Evolutionary conservation across 371 early-diverging fungal genomes (phyloP).

Genomic region (Haplosporangium sp.): DNA sequence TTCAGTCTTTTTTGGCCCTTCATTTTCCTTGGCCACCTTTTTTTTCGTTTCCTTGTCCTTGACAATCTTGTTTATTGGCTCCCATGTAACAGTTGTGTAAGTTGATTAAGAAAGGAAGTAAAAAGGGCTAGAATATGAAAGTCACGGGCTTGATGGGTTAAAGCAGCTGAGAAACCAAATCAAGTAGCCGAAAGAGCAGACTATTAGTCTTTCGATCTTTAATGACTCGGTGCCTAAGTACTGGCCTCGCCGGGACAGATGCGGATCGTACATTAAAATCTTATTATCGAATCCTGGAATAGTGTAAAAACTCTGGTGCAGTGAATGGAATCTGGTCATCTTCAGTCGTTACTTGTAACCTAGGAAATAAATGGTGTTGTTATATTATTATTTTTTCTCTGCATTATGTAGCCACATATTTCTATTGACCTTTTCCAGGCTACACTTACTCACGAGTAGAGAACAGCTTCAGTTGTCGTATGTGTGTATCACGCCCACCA

Average conservation of each 20-base stretch:
- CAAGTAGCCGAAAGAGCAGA: conserved; percentile 24
- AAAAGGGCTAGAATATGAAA: not conserved
- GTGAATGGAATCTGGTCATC: conserved; percentile 32
- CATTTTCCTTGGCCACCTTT: not conserved
- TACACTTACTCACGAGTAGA: conserved; percentile 65
- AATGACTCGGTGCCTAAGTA: conserved; percentile 60
- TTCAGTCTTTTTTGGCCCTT: not conserved
- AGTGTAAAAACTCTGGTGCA: conserved; percentile 16
- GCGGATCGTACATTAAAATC: conserved; percentile 51
- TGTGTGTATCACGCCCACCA: conserved; percentile 93
- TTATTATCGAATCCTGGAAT: conserved; percentile 30
- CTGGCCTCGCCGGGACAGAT: conserved; percentile 59
- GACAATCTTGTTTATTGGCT: conserved; percentile 11
- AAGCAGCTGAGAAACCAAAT: conserved; percentile 1
- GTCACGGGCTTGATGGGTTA: not conserved
- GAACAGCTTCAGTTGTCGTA: conserved; percentile 82
- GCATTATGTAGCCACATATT: not conserved
- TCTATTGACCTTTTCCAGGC: not conserved
- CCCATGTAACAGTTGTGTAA: conserved; percentile 6
- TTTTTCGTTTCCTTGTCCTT: not conserved
- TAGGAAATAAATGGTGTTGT: not conserved
- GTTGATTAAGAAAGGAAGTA: not conserved
- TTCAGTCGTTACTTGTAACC: conserved; percentile 7
- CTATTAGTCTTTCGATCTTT: conserved; percentile 40
- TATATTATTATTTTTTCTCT: not conserved